Base-by-base conservation (phyloP, 768 basidiomycete species). In the Naematelia aurantialba region DNA sequence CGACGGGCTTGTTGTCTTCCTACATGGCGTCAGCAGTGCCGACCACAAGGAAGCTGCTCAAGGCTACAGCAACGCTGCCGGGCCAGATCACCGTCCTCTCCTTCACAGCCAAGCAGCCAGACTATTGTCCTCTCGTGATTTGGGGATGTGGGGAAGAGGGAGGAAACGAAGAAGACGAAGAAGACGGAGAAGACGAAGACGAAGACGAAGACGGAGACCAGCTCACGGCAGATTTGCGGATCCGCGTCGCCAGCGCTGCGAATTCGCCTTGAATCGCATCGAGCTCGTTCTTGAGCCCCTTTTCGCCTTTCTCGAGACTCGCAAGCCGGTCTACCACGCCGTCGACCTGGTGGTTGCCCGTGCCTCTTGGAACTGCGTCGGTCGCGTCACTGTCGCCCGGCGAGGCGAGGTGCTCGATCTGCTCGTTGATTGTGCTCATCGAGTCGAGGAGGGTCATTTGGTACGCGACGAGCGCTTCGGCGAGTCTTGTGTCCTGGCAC, bases 401-500 rank as follows among this genome's bases (percentile, higher is more conserved):
- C 17, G 27, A 22, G 22, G 48, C 4, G 11, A 50, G 58, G 62
- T 29, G 19, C 39, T 64, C 68, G n/a, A 73, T 64, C 45, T 71
- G 60, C 30, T 68, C 58, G 42, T 62, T 66, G 42, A 75, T 58
- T 1, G 29, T 52, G 47, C 71, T 54, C 62, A 78, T 67, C 3
- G 72, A 64, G 14, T 56, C 55, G 29, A 74, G 58, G 5, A 78
- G 54, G n/a, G 65, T 61, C 60, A 71, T 68, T 50, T 78, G 77
- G 56, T 78, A 78, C 13, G 49, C 54, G 12, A 78, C 74, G 2
- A 77, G 48, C 3, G 74, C 72, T 46, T 78, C 76, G 12, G 74
- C 70, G 8, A 76, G 53, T 5, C 64, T 56, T 5, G 69, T 61
- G 54, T 77, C 70, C 72, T 76, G 31, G 31, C 11, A 25, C 34